Conservation (phyloP, 2,329 filamentous ascomycete genomes). For the Endoconidiophora polonica region DNA sequence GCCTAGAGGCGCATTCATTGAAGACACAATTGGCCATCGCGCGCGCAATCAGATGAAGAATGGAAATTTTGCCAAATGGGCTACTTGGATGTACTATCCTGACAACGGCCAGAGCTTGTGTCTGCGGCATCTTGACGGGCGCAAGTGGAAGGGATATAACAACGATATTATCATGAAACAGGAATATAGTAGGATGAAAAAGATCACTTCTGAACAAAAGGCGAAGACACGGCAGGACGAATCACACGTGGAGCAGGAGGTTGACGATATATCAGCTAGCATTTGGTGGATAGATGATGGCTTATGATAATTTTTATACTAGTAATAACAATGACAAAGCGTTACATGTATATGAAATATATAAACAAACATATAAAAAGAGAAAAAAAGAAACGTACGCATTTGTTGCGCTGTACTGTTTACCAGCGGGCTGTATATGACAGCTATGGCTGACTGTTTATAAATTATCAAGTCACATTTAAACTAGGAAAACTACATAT, state of each 20-base stretch:
- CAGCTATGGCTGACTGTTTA: too few species aligned
- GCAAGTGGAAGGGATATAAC: constrained; percentile 29
- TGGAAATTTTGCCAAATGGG: constrained; percentile 34
- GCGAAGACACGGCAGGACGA: not conserved
- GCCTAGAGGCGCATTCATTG: constrained; percentile 36
- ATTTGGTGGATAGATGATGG: not conserved
- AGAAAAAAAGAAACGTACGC: not conserved
- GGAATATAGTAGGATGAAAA: constrained; percentile 19
- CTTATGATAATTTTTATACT: not conserved
- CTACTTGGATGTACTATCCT: constrained; percentile 38
- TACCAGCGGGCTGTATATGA: not conserved
- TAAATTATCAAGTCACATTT: not conserved
- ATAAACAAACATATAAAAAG: not conserved
- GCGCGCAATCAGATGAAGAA: constrained; percentile 40
- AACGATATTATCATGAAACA: constrained; percentile 2
- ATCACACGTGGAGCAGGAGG: not conserved
- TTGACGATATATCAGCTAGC: not conserved
- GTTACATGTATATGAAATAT: not conserved
- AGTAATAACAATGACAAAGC: too few species aligned
- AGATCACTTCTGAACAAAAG: not conserved
- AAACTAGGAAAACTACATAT: too few species aligned
- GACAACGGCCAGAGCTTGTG: constrained; percentile 28
- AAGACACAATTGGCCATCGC: constrained; percentile 37
- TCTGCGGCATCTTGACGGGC: constrained; percentile 33
- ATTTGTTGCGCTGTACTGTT: constrained; percentile 2